These are phyloP conservation scores for Linderina pennispora DNA, from an alignment of 192 early-diverging fungal species.

Conservation along the genomic window DNA sequence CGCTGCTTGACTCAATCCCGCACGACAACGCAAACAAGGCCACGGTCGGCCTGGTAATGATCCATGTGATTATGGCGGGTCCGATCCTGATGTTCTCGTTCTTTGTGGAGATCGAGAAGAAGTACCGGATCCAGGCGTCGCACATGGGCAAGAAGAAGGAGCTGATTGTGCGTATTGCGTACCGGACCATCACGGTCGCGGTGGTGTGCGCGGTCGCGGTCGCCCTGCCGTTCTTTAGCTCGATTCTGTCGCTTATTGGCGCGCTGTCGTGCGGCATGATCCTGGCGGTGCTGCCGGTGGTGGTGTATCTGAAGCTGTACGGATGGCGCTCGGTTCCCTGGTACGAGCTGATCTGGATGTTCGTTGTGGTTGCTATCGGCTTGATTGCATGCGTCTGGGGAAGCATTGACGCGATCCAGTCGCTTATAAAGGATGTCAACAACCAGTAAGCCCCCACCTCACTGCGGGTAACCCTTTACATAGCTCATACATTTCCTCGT, in stretches of 20 bases:
- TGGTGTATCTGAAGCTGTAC: slow-evolving; percentile 65
- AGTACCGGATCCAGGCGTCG: slow-evolving; percentile 42
- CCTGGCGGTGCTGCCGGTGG: slow-evolving; percentile 66
- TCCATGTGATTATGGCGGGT: slow-evolving; percentile 72
- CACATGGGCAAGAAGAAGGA: slow-evolving; percentile 41
- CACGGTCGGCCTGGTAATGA: slow-evolving; percentile 60
- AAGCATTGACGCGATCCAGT: slow-evolving; percentile 56
- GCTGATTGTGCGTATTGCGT: slow-evolving; percentile 45
- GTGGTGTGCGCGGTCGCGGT: slow-evolving; percentile 52
- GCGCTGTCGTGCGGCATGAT: slow-evolving; percentile 63
- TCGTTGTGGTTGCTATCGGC: slow-evolving; percentile 50
- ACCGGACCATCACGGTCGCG: slow-evolving; percentile 52
- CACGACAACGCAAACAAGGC: slow-evolving; percentile 49
- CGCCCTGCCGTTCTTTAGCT: slow-evolving; percentile 68
- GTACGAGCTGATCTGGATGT: slow-evolving; percentile 46
- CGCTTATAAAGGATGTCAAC: slow-evolving; percentile 47
- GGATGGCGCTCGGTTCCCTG: slow-evolving; percentile 45
- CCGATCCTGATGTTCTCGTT: slow-evolving; percentile 69
- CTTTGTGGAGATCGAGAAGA: slow-evolving; percentile 58
- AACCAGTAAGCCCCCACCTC: not conserved
- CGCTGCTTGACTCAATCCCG: slow-evolving; percentile 62
- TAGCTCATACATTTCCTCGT: too few relatives aligned
- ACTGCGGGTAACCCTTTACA: too few relatives aligned
- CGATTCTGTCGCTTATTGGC: slow-evolving; percentile 68
- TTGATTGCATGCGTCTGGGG: slow-evolving; percentile 59